phyloP scores from a whole-genome alignment of 345 rosid species.

The Aethionema arabicum region DNA sequence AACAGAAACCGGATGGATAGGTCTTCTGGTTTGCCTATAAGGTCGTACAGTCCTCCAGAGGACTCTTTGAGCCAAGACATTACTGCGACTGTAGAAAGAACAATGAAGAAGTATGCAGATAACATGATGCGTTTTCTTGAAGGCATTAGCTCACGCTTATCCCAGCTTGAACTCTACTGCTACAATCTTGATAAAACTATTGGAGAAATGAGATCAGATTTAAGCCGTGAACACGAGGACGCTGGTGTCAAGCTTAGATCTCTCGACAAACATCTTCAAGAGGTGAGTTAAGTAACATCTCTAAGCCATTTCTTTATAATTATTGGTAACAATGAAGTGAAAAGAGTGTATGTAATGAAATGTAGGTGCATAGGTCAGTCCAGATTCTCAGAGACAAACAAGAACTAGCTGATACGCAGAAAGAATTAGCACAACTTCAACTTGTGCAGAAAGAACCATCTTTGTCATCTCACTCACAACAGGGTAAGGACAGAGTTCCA shows the following conservation, averaged over 20 bases:
- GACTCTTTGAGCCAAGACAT: constrained; percentile 68
- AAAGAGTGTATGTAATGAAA: constrained; percentile 4
- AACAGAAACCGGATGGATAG: constrained; percentile 73
- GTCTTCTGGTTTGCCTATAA: constrained; percentile 54
- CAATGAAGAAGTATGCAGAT: constrained; percentile 81
- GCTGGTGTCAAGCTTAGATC: constrained; percentile 82
- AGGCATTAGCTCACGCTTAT: constrained; percentile 92
- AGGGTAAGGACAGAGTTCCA: constrained; percentile 63
- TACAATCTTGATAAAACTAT: constrained; percentile 94
- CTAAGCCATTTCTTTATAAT: not conserved
- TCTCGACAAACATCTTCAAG: constrained; percentile 92
- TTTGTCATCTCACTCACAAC: constrained; percentile 61
- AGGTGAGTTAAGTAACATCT: constrained; percentile 45
- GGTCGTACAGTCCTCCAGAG: constrained; percentile 82
- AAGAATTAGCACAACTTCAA: constrained; percentile 90
- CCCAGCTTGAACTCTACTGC: constrained; percentile 85
- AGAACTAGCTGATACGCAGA: constrained; percentile 92
- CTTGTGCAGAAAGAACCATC: constrained; percentile 83
- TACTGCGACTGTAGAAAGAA: constrained; percentile 57
- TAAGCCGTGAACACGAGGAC: constrained; percentile 65
- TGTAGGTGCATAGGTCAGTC: constrained; percentile 96
- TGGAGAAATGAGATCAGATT: constrained; percentile 87
- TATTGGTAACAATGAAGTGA: not conserved
- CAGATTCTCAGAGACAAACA: constrained; percentile 98
- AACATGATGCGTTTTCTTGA: constrained; percentile 89